Evolutionary conservation across 192 early-diverging fungal genomes (phyloP).

Genomic region (Backusella australiensis): DNA sequence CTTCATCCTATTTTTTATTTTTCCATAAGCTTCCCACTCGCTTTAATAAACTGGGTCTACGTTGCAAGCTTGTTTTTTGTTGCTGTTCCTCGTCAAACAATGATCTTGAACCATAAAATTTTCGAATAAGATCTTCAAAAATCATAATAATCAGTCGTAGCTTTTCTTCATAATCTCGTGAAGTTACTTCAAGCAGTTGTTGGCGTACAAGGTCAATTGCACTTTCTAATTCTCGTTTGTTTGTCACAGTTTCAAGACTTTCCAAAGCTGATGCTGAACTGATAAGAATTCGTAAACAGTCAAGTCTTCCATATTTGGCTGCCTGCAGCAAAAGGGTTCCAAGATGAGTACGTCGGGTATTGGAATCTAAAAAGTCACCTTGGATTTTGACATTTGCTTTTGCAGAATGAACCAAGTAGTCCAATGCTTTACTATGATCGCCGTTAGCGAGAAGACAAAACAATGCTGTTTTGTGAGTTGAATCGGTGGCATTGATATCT

Average conservation of each 20-base stretch:
- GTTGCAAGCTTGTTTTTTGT: neutral
- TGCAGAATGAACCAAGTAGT: slow-evolving; percentile 14
- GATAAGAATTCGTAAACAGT: slow-evolving; percentile 20
- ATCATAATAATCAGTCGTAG: slow-evolving; percentile 7
- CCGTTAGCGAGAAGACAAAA: slow-evolving; percentile 35
- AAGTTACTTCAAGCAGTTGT: neutral
- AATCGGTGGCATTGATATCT: slow-evolving; percentile 30
- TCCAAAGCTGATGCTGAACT: slow-evolving; percentile 2
- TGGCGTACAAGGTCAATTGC: slow-evolving; percentile 8
- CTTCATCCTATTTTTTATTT: neutral
- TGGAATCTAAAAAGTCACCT: slow-evolving; percentile 24
- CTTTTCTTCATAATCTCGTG: neutral
- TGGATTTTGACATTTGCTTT: slow-evolving; percentile 10
- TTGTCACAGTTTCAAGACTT: neutral
- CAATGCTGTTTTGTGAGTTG: slow-evolving; percentile 21
- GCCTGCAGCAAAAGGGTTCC: slow-evolving; percentile 30
- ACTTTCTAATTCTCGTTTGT: neutral
- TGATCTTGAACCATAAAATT: neutral
- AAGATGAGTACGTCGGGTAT: slow-evolving; percentile 5
- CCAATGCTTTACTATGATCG: slow-evolving; percentile 18
- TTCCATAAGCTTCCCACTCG: slow-evolving; percentile 7
- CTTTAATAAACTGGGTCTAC: slow-evolving; percentile 4
- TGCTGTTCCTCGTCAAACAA: neutral
- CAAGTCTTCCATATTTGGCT: slow-evolving; percentile 29
- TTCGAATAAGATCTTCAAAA: neutral